Evolutionary conservation across 1,284 basidiomycete species (phyloP).

Genomic region (Puccinia hordei): DNA sequence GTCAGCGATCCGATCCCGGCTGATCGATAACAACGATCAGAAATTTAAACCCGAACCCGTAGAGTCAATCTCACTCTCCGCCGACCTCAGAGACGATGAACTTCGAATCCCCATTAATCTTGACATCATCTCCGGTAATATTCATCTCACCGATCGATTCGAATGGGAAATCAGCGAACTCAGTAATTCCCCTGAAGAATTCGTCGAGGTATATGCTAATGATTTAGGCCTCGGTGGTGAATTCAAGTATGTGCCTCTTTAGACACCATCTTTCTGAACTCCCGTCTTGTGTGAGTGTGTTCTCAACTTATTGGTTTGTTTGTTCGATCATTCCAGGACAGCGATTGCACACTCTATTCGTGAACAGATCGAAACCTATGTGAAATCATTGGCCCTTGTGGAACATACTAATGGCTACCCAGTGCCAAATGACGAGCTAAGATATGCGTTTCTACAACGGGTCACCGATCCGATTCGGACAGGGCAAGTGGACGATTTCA

Average conservation of each 20-base stretch:
- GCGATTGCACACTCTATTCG: conserved; percentile 93
- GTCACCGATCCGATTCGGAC: conserved; percentile 69
- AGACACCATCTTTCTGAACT: too few relatives aligned
- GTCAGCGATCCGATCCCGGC: conserved; percentile 15
- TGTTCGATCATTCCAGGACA: conserved; percentile 66
- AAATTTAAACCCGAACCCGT: conserved; percentile 50
- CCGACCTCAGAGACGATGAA: conserved; percentile 52
- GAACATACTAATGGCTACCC: conserved; percentile 80
- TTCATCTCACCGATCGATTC: conserved; percentile 94
- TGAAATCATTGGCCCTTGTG: conserved; percentile 87
- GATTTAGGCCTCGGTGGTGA: conserved; percentile 90
- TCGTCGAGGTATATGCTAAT: conserved; percentile 80
- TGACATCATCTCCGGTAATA: conserved; percentile 89
- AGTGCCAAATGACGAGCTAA: conserved; percentile 87
- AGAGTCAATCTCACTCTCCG: conserved; percentile 8
- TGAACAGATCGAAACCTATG: conserved; percentile 88
- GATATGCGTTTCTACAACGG: conserved; percentile 81
- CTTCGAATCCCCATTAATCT: conserved; percentile 65
- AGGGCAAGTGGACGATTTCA: conserved; percentile 64
- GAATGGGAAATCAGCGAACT: conserved; percentile 92
- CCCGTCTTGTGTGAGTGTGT: neutral
- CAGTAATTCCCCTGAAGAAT: conserved; percentile 81
- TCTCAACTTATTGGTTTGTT: neutral
- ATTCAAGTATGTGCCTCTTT: conserved; percentile 76
- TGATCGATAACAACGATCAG: conserved; percentile 51